Evolutionary conservation across 129 eudicot genomes (phyloP).

Genomic region (Flaveria linearis): DNA sequence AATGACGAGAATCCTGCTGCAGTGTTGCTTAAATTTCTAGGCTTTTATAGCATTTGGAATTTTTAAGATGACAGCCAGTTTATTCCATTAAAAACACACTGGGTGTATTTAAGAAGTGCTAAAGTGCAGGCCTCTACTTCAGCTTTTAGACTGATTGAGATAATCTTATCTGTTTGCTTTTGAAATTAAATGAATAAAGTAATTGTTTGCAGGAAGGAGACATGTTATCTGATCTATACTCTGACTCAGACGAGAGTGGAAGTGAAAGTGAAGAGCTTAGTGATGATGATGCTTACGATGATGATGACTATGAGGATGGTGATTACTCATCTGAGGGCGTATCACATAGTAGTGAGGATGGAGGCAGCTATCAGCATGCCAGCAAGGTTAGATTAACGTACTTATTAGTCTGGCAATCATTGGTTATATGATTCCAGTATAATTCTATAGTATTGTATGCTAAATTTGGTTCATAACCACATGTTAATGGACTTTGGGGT

Average conservation of each 20-base stretch:
- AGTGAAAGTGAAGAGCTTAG: slow-evolving; percentile 79
- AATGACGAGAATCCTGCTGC: not conserved
- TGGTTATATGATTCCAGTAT: slow-evolving; percentile 2
- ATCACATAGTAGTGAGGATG: slow-evolving; percentile 52
- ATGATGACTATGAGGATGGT: slow-evolving; percentile 56
- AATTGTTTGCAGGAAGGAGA: slow-evolving; percentile 70
- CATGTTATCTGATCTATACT: slow-evolving; percentile 56
- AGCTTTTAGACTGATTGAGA: not conserved
- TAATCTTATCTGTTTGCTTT: slow-evolving; percentile 1
- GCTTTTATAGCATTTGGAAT: not conserved
- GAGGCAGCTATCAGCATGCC: slow-evolving; percentile 27
- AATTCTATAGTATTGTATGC: not conserved
- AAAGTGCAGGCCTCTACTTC: not conserved
- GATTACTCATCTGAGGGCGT: slow-evolving; percentile 60
- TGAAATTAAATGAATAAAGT: slow-evolving; percentile 15
- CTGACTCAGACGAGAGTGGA: slow-evolving; percentile 86
- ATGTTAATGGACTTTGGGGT: not conserved
- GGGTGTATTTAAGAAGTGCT: not conserved
- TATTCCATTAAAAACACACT: too few species aligned
- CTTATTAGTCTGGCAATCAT: not conserved
- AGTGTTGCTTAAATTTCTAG: not conserved
- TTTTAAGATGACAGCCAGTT: too few species aligned
- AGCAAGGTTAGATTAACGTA: slow-evolving; percentile 47
- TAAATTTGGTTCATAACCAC: not conserved
- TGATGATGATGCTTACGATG: slow-evolving; percentile 60